Evolutionary conservation across 2,329 filamentous ascomycete species (phyloP).

Genomic region (Verticillium dahliae): DNA sequence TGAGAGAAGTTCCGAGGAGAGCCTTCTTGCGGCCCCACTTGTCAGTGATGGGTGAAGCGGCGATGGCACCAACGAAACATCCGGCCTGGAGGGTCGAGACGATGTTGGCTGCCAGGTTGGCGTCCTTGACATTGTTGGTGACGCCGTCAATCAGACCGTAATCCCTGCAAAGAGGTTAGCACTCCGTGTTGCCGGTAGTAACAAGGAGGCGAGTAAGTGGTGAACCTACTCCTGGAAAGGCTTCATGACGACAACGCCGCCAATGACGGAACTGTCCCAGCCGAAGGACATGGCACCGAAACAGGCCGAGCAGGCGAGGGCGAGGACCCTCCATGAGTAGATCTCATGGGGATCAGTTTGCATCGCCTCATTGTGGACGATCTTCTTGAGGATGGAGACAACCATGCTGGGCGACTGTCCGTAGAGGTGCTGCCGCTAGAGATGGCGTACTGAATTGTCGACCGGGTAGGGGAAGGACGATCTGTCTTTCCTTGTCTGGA

Average conservation of each 20-base stretch:
- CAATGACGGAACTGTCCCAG: conserved; percentile 57
- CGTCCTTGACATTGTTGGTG: conserved; percentile 7
- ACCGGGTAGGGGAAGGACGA: background rate
- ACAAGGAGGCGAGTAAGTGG: conserved; percentile 8
- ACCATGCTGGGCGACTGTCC: conserved; percentile 7
- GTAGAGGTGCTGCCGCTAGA: background rate
- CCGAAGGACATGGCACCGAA: conserved; percentile 54
- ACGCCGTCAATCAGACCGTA: conserved; percentile 12
- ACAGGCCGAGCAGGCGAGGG: conserved; percentile 51
- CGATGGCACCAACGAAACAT: conserved; percentile 20
- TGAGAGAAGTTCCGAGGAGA: conserved; percentile 44
- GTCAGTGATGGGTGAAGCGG: conserved; percentile 30
- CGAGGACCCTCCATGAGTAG: conserved; percentile 62
- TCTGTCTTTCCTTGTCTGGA: background rate
- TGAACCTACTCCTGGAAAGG: conserved; percentile 43
- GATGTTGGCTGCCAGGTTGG: conserved; percentile 16
- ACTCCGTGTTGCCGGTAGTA: background rate
- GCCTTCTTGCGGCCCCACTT: conserved; percentile 34
- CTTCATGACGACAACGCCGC: conserved; percentile 55
- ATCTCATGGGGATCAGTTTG: conserved; percentile 60
- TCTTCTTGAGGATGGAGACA: conserved; percentile 26
- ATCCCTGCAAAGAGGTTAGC: conserved; percentile 39
- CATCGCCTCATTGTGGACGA: conserved; percentile 54
- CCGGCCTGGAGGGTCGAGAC: conserved; percentile 20
- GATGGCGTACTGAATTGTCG: background rate